Conservation (phyloP, 1,284 basidiomycete species). For the Coniferiporia sulphurascens region DNA sequence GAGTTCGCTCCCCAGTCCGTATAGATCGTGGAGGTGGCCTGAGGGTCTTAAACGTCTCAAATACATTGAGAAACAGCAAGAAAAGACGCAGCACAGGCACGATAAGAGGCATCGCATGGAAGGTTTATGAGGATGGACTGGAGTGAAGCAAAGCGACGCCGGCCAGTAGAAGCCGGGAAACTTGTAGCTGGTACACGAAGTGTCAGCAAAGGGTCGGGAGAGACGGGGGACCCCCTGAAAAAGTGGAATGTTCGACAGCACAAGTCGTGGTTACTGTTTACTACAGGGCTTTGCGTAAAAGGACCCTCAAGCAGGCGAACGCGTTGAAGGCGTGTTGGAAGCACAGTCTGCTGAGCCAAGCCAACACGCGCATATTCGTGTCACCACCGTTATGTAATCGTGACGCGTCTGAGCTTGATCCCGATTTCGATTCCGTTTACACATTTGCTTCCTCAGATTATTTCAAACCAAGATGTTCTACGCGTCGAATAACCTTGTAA, state of each 20-base stretch:
- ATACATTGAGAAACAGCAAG: conserved; percentile 73
- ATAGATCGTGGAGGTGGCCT: conserved; percentile 57
- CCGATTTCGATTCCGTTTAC: too few relatives aligned
- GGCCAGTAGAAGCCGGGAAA: not conserved
- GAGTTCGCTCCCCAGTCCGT: conserved; percentile 56
- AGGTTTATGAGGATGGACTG: not conserved
- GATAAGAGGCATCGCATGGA: conserved; percentile 54
- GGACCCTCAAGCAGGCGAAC: not conserved
- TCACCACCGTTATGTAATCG: too few relatives aligned
- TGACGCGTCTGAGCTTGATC: too few relatives aligned
- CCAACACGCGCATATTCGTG: too few relatives aligned
- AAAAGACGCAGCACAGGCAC: conserved; percentile 61
- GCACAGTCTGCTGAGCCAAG: not conserved
- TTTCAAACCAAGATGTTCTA: too few relatives aligned
- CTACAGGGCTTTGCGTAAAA: not conserved
- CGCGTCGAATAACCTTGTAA: too few relatives aligned
- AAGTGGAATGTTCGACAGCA: not conserved
- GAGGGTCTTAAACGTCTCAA: conserved; percentile 77
- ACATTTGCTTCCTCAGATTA: too few relatives aligned
- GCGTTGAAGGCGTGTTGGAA: not conserved
- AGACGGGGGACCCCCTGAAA: not conserved
- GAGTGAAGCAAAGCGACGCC: not conserved
- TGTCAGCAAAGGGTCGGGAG: not conserved
- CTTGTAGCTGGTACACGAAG: too few relatives aligned
- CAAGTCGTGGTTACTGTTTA: not conserved